Evolutionary conservation across 306 rosid genomes (phyloP).

Genomic region (Quercus bicolor): DNA sequence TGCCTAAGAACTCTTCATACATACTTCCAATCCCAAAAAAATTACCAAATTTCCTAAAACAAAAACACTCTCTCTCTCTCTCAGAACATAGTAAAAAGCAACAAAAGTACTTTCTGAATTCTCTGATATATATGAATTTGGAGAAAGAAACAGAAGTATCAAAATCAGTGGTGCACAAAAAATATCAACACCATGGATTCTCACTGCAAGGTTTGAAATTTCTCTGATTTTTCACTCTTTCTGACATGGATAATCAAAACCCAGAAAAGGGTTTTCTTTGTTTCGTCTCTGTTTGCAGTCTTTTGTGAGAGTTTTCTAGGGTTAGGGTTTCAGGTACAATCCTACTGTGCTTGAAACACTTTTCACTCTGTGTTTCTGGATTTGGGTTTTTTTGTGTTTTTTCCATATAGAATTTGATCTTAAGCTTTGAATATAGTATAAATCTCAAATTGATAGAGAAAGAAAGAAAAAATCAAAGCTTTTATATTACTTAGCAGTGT

Average conservation of each 20-base stretch:
- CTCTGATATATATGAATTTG: background rate
- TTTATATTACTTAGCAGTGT: conserved; percentile 8
- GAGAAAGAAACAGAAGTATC: background rate
- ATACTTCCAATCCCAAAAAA: too few relatives aligned
- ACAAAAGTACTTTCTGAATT: background rate
- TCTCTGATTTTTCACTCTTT: conserved; percentile 6
- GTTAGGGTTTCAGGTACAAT: conserved; percentile 28
- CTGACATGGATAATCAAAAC: background rate
- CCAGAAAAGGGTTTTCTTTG: conserved; percentile 7
- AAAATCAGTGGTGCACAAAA: background rate
- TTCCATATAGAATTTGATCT: background rate
- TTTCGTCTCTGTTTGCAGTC: conserved; percentile 23
- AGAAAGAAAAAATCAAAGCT: background rate
- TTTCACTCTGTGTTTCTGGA: conserved; percentile 2
- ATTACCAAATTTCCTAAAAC: too few relatives aligned
- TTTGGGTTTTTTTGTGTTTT: background rate
- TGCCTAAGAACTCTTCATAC: too few relatives aligned
- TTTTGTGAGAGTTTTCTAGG: conserved; percentile 20
- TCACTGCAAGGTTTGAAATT: conserved; percentile 48
- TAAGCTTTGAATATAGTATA: background rate
- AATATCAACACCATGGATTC: conserved; percentile 7
- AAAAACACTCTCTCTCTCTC: too few relatives aligned
- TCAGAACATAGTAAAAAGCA: too few relatives aligned
- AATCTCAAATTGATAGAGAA: conserved; percentile 4
- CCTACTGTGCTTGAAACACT: background rate